Evolutionary conservation across 257 asterid genomes (phyloP), one percentile per base, ranked within the genome.

Genomic region (Paulownia fortunei): DNA sequence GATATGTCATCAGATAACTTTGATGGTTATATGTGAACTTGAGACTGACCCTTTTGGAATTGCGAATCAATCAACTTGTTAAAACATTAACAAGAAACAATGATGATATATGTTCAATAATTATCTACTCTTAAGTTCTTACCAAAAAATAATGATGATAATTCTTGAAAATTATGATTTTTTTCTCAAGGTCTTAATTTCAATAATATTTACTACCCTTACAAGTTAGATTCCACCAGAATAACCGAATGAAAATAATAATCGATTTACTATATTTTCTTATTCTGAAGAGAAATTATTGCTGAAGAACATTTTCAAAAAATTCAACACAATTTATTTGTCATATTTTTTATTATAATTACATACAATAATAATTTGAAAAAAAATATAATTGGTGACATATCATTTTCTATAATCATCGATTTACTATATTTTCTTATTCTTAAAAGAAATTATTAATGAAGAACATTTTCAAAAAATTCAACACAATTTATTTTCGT

Each of bases 1-100:
- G 81, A 77, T 49, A 21, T 68, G 63, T 18, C 52, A 68, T 54
- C 76, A 76, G 70, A 54, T 55, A 26, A 67, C 13, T 36, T 56
- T 64, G 47, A 52, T 65, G 37, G 27, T 2, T 54, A 18, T 41
- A 37, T 65, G 44, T 76, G 26, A 69, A 4, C 39, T 63, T 51
- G 21, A 24, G 47, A 52, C 19, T 65, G 9, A 54, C 24, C 42
- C 11, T 30, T 23, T 58, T 11, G 30, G 8, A 55, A 55, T 15
- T 69, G 34, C 74, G 32, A 30, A 72, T 46, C 59, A 51, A 52
- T 62, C 49, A 41, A 68, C 46, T 46, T 69, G 47, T 66, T 37
- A 37, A 76, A 5, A 47, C 27, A 24, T 6, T 13, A 77, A 65
- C 76, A 77, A 68, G 11, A 55, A 44, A 16, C 61, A 1, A 75